Conservation (phyloP, 495 filamentous ascomycete genomes). For the Penicillium coffeae region DNA sequence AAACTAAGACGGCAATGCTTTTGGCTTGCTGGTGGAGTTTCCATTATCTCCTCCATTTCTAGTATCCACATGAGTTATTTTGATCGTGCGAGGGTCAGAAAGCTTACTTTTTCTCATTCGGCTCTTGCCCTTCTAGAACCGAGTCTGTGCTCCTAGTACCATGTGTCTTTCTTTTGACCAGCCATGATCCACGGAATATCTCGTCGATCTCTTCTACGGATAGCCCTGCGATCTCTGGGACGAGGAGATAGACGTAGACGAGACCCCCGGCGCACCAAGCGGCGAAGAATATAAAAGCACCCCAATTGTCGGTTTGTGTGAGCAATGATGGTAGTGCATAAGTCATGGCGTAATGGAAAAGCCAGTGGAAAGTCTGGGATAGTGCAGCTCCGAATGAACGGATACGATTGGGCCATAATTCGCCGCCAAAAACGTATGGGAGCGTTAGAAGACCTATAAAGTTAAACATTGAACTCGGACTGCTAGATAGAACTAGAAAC, state of each 20-base stretch:
- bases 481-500: too few relatives aligned
- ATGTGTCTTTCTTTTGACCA: too few relatives aligned
- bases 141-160: too few relatives aligned
- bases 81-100: too few relatives aligned
- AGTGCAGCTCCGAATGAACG: conserved; percentile 17
- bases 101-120: too few relatives aligned
- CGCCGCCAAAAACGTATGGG: conserved; percentile 18
- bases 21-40: too few relatives aligned
- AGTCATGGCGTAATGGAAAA: conserved; percentile 15
- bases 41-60: too few relatives aligned
- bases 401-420: conserved; percentile 20
- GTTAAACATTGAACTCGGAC: too few relatives aligned
- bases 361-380: conserved; percentile 18
- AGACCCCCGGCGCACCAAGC: conserved; percentile 6
- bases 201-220: conserved; percentile 10
- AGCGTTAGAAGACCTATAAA: conserved; percentile 14
- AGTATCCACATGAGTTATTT: too few relatives aligned
- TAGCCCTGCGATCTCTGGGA: conserved; percentile 11
- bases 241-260: conserved; percentile 37
- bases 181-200: conserved; percentile 3
- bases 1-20: too few relatives aligned
- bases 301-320: conserved; percentile 9
- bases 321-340: conserved; percentile 12
- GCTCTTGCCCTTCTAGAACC: too few relatives aligned
- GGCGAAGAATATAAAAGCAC: conserved; percentile 19